phyloP scores from a whole-genome alignment of 2,329 filamentous ascomycete species.

The Sclerotiophoma versabilis region DNA sequence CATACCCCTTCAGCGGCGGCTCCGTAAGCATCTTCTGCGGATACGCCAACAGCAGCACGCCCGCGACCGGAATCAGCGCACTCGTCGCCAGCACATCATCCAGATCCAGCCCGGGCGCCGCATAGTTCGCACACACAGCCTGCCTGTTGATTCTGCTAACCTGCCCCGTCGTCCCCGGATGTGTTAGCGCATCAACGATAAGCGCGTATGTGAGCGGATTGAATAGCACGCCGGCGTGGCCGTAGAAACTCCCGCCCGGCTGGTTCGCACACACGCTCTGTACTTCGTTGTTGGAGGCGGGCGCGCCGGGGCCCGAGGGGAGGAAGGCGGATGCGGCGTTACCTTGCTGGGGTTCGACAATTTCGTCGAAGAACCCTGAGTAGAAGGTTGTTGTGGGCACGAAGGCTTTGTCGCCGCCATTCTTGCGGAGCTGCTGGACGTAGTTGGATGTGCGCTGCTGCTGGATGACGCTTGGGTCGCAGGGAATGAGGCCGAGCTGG shows the following conservation, averaged over 20 bases:
- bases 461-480: conserved; percentile 55
- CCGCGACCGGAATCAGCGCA: conserved; percentile 51
- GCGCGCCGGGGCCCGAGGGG: conserved; percentile 52
- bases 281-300: conserved; percentile 60
- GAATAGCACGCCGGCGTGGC: conserved; percentile 60
- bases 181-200: conserved; percentile 57
- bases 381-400: conserved; percentile 64
- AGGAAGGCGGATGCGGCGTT: conserved; percentile 56
- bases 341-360: conserved; percentile 60
- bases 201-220: conserved; percentile 57
- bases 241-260: conserved; percentile 56
- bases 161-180: conserved; percentile 57
- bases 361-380: conserved; percentile 57
- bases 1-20: conserved; percentile 35
- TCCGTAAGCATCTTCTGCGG: conserved; percentile 47
- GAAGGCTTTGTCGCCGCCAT: conserved; percentile 60
- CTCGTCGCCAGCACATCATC: conserved; percentile 57
- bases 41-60: conserved; percentile 35
- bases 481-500: conserved; percentile 29
- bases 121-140: conserved; percentile 50
- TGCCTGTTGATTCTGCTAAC: conserved; percentile 50
- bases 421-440: conserved; percentile 52
- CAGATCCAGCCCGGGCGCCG: conserved; percentile 52
- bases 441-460: conserved; percentile 56
- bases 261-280: conserved; percentile 53